Evolutionary conservation across 495 filamentous ascomycete genomes (phyloP).

Genomic region (Podospora conica): DNA sequence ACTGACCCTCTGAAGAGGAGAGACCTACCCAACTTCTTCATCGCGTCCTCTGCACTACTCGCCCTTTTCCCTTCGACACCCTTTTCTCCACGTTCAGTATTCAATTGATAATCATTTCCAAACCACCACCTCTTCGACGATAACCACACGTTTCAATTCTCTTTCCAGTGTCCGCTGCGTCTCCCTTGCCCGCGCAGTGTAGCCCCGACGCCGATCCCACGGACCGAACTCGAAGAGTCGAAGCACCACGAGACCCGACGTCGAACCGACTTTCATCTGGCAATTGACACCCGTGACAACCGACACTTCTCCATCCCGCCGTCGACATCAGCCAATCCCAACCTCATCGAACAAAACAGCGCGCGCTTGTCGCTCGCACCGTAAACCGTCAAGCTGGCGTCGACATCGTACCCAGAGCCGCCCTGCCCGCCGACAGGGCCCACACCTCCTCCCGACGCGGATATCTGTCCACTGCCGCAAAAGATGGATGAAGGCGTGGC

Average conservation of each 20-base stretch:
- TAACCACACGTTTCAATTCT: neutral
- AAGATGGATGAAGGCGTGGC: conserved; percentile 39
- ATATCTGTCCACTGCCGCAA: conserved; percentile 19
- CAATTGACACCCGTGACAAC: neutral
- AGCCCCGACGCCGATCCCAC: neutral
- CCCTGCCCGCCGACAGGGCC: conserved; percentile 11
- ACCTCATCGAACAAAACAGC: neutral
- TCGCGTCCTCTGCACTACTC: neutral
- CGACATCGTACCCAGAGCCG: conserved; percentile 29
- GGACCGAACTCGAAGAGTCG: too few relatives aligned
- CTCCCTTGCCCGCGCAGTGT: neutral
- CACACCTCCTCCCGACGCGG: conserved; percentile 27
- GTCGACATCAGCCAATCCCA: neutral
- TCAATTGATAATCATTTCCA: neutral
- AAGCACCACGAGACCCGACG: neutral
- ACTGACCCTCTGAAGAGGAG: neutral
- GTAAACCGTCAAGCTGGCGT: conserved; percentile 26
- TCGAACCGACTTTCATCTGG: neutral
- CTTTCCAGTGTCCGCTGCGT: neutral
- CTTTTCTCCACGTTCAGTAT: neutral
- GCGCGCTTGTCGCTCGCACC: neutral
- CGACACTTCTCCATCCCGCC: neutral
- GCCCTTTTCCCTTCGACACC: neutral
- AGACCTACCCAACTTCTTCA: neutral
- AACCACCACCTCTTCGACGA: neutral